Percentiles rank a stretch among this genome's conserved stretches.
phyloP scores from a whole-genome alignment of 2,329 filamentous ascomycete species.

The Claviceps spartinae region DNA sequence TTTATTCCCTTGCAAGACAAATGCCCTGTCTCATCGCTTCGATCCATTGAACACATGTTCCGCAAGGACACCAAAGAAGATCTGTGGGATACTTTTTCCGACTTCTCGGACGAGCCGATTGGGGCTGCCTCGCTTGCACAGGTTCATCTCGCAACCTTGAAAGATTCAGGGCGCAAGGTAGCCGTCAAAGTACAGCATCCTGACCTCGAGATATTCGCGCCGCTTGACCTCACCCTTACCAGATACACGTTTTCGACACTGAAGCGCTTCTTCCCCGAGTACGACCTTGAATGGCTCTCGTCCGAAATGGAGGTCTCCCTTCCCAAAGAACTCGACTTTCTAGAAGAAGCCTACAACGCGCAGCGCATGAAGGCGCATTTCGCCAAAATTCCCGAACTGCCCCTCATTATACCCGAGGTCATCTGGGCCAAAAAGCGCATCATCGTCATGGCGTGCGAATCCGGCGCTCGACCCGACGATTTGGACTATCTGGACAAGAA shows the following conservation, averaged over 20 bases:
- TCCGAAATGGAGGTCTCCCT: constrained; percentile 85
- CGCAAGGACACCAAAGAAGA: constrained; percentile 64
- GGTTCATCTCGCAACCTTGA: constrained; percentile 77
- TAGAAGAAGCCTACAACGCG: constrained; percentile 74
- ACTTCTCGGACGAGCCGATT: constrained; percentile 69
- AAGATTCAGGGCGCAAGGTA: constrained; percentile 70
- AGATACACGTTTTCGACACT: constrained; percentile 79
- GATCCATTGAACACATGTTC: constrained; percentile 81
- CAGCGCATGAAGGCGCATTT: constrained; percentile 71
- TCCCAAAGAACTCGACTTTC: constrained; percentile 84
- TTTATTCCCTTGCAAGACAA: constrained; percentile 94
- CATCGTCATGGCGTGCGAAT: constrained; percentile 87
- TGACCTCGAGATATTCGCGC: constrained; percentile 75
- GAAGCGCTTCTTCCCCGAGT: constrained; percentile 91
- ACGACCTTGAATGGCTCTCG: constrained; percentile 92
- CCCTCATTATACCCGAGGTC: constrained; percentile 78
- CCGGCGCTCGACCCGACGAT: constrained; percentile 78
- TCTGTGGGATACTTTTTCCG: constrained; percentile 71
- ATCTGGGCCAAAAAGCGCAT: constrained; percentile 82
- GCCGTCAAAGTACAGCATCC: constrained; percentile 97
- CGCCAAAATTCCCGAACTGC: constrained; percentile 54
- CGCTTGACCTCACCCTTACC: constrained; percentile 75
- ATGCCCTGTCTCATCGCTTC: constrained; percentile 82
- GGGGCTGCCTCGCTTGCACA: constrained; percentile 90
- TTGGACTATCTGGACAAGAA: constrained; percentile 73